Conservation (phyloP, 129 eudicot species). For the Erigeron canadensis region DNA sequence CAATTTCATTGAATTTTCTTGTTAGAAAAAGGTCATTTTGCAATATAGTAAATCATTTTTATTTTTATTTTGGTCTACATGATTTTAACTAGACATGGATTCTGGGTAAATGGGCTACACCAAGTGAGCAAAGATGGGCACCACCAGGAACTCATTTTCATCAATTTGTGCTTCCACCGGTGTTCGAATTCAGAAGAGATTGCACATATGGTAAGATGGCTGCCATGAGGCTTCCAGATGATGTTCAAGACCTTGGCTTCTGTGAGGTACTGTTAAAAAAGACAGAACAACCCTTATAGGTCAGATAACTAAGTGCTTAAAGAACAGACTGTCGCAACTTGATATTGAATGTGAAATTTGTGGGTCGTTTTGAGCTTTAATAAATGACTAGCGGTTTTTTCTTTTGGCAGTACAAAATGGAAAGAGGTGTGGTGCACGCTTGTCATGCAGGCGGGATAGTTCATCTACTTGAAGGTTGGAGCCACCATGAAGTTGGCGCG, state of each 20-base stretch:
- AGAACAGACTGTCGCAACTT: too few species aligned
- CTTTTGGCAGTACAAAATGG: slow-evolving; percentile 66
- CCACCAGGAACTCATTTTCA: slow-evolving; percentile 88
- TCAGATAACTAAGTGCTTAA: too few species aligned
- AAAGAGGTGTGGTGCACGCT: slow-evolving; percentile 90
- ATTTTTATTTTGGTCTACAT: slow-evolving; percentile 12
- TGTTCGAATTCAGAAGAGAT: slow-evolving; percentile 71
- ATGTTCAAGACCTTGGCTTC: slow-evolving; percentile 70
- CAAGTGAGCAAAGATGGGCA: slow-evolving; percentile 78
- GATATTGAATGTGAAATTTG: too few species aligned
- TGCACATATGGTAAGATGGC: slow-evolving; percentile 90
- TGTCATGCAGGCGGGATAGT: slow-evolving; percentile 97
- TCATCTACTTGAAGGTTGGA: slow-evolving; percentile 92
- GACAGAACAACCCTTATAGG: too few species aligned
- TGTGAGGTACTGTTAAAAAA: slow-evolving; percentile 85
- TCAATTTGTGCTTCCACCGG: slow-evolving; percentile 93
- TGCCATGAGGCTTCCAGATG: slow-evolving; percentile 84
- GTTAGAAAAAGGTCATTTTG: slow-evolving; percentile 1
- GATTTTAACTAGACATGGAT: slow-evolving; percentile 68
- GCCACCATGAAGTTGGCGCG: slow-evolving; percentile 90
- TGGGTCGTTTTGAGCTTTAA: not conserved
- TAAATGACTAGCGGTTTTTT: not conserved
- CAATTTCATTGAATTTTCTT: not conserved
- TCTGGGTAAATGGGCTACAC: slow-evolving; percentile 84
- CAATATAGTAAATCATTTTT: not conserved